Conservation (phyloP, 2,329 filamentous ascomycete species). For the Ceratocystis diversiconidia region DNA sequence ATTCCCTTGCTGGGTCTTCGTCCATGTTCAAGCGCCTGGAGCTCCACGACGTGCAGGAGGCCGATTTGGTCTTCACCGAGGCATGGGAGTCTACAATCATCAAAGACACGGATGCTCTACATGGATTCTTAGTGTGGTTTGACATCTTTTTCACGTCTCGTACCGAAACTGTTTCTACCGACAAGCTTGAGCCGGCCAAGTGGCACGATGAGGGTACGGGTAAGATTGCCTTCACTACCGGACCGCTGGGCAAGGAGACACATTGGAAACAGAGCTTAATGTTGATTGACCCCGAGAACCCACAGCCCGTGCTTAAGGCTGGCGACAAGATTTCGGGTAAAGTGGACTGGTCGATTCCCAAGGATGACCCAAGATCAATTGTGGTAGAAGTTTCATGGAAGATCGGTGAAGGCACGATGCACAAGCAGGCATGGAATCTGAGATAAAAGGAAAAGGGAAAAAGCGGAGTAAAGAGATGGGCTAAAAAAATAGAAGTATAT, state of each 20-base stretch:
- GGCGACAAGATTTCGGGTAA: slow-evolving; percentile 49
- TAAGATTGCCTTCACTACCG: slow-evolving; percentile 76
- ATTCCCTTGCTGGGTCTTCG: slow-evolving; percentile 44
- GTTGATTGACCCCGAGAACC: slow-evolving; percentile 47
- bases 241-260: slow-evolving; percentile 59
- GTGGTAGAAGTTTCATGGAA: slow-evolving; percentile 52
- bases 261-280: slow-evolving; percentile 84
- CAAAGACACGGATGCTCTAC: slow-evolving; percentile 35
- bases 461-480: background rate
- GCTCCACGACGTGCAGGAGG: slow-evolving; percentile 54
- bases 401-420: slow-evolving; percentile 29
- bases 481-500: background rate
- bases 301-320: slow-evolving; percentile 33
- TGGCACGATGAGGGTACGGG: slow-evolving; percentile 45
- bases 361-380: slow-evolving; percentile 55
- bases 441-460: slow-evolving; percentile 3
- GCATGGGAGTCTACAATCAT: slow-evolving; percentile 40
- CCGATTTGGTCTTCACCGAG: slow-evolving; percentile 63
- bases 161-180: slow-evolving; percentile 34
- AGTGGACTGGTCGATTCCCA: slow-evolving; percentile 55
- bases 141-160: slow-evolving; percentile 74
- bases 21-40: slow-evolving; percentile 61
- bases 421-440: slow-evolving; percentile 37
- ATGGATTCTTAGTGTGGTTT: slow-evolving; percentile 86
- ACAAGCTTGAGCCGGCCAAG: slow-evolving; percentile 41